phyloP scores from a whole-genome alignment of 148 eudicot species.

The Fagopyrum homotropicum region DNA sequence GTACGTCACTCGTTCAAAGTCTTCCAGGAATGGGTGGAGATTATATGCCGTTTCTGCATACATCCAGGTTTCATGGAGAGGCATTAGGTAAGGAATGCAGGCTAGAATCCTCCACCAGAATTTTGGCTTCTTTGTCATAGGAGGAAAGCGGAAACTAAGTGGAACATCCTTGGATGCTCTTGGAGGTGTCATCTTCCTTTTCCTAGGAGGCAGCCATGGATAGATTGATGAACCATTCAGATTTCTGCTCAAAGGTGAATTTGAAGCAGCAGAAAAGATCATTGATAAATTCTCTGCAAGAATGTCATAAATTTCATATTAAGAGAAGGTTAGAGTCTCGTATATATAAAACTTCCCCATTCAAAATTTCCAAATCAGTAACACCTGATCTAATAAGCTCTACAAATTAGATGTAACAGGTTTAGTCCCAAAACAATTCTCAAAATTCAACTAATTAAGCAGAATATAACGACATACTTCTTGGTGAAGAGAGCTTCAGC shows the following conservation, averaged over 20 bases:
- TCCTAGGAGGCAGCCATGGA: conserved; percentile 19
- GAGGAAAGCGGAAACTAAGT: conserved; percentile 37
- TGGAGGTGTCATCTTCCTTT: conserved; percentile 9
- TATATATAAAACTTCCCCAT: too few species aligned
- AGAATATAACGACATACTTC: neutral
- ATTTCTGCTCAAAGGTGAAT: neutral
- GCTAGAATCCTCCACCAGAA: conserved; percentile 87
- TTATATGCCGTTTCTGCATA: conserved; percentile 62
- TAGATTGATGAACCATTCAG: neutral
- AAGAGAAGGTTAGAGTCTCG: neutral
- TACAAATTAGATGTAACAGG: neutral
- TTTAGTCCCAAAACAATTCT: neutral
- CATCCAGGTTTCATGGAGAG: conserved; percentile 68
- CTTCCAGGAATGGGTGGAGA: conserved; percentile 59
- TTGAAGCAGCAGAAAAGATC: neutral
- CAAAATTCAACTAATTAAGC: neutral
- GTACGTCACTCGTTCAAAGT: conserved; percentile 45
- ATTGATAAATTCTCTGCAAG: neutral
- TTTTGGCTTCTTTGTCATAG: conserved; percentile 54
- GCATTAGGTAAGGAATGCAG: conserved; percentile 71
- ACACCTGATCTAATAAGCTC: neutral
- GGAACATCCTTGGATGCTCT: conserved; percentile 50
- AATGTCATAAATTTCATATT: neutral
- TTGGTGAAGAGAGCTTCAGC: neutral
- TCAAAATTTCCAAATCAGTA: neutral